These are phyloP conservation scores for Chimonanthus praecox DNA, from an alignment of 164 flowering plant species.

Conservation along the genomic window DNA sequence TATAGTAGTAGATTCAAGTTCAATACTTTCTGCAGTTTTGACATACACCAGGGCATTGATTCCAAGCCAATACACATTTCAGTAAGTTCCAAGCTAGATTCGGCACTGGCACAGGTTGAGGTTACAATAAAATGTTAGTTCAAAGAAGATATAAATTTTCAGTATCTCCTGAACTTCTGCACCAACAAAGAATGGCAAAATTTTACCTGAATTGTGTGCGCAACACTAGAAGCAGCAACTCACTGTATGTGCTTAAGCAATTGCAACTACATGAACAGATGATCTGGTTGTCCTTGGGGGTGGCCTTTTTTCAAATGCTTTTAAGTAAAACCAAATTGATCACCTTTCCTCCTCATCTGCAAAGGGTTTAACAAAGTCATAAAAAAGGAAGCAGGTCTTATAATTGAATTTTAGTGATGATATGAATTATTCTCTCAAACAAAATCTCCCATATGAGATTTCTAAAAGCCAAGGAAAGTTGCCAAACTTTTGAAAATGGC, in stretches of 20 bases:
- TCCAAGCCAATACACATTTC: background rate
- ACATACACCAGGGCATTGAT: background rate
- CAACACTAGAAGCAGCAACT: conserved; percentile 10
- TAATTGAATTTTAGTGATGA: background rate
- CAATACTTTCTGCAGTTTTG: background rate
- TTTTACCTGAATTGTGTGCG: conserved; percentile 14
- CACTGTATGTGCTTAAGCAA: conserved; percentile 14
- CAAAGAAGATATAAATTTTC: conserved; percentile 1
- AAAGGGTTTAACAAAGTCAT: conserved; percentile 7
- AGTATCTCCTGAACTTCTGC: conserved; percentile 11
- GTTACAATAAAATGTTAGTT: background rate
- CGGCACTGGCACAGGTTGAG: background rate
- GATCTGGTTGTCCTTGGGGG: conserved; percentile 8
- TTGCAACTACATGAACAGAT: conserved; percentile 18
- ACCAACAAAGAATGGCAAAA: conserved; percentile 14
- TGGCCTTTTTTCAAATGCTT: conserved; percentile 5
- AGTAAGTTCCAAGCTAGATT: background rate
- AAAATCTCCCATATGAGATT: too few relatives aligned
- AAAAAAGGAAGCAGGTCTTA: conserved; percentile 1
- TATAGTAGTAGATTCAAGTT: too few relatives aligned
- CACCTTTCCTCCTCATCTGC: conserved; percentile 37
- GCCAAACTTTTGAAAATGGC: too few relatives aligned
- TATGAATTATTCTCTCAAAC: background rate
- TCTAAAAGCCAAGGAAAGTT: too few relatives aligned
- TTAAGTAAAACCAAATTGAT: conserved; percentile 1